Evolutionary conservation across 108 stramenopile species (phyloP).

Genomic region (Conticribra guillardii): DNA sequence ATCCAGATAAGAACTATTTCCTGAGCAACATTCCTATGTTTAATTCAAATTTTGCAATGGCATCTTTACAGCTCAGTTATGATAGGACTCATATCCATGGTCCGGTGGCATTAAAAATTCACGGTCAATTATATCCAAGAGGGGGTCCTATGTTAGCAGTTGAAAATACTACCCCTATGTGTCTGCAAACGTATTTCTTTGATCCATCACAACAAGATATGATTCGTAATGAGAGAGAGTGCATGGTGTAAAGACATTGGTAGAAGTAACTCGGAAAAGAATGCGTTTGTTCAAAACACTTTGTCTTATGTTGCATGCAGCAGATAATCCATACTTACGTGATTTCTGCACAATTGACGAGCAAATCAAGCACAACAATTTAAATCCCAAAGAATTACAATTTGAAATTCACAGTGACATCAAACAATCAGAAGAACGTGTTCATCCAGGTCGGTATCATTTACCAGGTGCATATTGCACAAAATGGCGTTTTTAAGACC

Average conservation of each 20-base stretch:
- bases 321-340: not conserved
- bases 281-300: too few relatives aligned
- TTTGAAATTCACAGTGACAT: too few relatives aligned
- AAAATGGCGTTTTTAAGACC: too few relatives aligned
- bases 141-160: constrained; percentile 8
- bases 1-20: not conserved
- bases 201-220: constrained; percentile 1
- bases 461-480: too few relatives aligned
- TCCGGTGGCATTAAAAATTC: constrained; percentile 7
- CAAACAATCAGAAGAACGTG: too few relatives aligned
- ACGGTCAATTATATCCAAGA: constrained; percentile 10
- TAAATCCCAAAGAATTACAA: constrained; percentile 9
- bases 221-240: not conserved
- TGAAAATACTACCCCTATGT: constrained; percentile 1
- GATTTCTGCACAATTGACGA: not conserved
- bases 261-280: not conserved
- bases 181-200: constrained; percentile 14
- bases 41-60: constrained; percentile 8
- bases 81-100: not conserved
- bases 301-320: too few relatives aligned
- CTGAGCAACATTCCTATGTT: not conserved
- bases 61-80: not conserved
- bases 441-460: too few relatives aligned
- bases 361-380: not conserved
- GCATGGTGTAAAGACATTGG: not conserved